Evolutionary conservation across 2,329 filamentous ascomycete species (phyloP).

Genomic region (Myriosclerotinia duriaeana): DNA sequence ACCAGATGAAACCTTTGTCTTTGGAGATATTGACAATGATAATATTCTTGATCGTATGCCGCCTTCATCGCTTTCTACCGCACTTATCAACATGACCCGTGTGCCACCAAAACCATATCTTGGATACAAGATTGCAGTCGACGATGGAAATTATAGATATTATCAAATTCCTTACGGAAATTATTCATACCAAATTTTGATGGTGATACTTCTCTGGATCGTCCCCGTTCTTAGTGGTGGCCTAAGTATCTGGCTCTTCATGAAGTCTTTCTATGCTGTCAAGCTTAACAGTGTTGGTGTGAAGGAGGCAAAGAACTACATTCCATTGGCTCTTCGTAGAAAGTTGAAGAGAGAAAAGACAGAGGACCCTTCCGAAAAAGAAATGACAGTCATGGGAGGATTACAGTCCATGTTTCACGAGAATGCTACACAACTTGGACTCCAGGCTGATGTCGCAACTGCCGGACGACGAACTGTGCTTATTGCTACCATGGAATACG

Average conservation of each 20-base stretch:
- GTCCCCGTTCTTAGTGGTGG: conserved; percentile 53
- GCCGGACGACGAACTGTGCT: conserved; percentile 52
- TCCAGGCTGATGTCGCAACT: conserved; percentile 10
- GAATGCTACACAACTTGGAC: conserved; percentile 20
- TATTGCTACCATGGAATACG: conserved; percentile 71
- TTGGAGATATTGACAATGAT: conserved; percentile 62
- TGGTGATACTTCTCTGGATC: conserved; percentile 55
- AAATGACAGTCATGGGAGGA: conserved; percentile 26
- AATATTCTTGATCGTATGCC: conserved; percentile 60
- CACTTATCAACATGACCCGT: conserved; percentile 59
- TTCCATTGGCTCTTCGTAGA: conserved; percentile 42
- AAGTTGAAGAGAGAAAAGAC: conserved; percentile 39
- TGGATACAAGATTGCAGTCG: conserved; percentile 54
- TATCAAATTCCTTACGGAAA: conserved; percentile 54
- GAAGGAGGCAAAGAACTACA: conserved; percentile 48
- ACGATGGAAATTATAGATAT: conserved; percentile 56
- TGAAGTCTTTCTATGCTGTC: conserved; percentile 53
- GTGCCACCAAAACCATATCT: conserved; percentile 54
- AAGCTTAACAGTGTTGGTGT: conserved; percentile 61
- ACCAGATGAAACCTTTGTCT: conserved; percentile 58
- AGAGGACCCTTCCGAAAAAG: conserved; percentile 25
- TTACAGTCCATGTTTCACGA: conserved; percentile 19
- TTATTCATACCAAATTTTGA: conserved; percentile 51
- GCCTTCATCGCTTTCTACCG: conserved; percentile 55
- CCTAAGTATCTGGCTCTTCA: conserved; percentile 55